Evolutionary conservation across 108 stramenopile species (phyloP).

Genomic region (Cyclotella cryptica): DNA sequence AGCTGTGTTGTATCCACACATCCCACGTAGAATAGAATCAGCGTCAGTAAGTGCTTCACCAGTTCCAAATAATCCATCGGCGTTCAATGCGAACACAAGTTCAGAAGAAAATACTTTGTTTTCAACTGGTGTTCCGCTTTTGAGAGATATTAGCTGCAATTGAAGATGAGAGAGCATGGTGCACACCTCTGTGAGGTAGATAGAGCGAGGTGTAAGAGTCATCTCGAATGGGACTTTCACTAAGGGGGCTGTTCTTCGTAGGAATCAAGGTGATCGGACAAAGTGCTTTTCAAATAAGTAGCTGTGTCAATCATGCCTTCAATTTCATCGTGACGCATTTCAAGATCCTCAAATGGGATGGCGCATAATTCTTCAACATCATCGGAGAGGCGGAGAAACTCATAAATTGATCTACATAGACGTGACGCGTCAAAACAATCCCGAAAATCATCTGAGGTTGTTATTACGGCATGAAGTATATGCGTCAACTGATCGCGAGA

Average conservation of each 20-base stretch:
- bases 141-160: constrained; percentile 35
- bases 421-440: constrained; percentile 32
- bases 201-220: constrained; percentile 13
- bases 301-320: constrained; percentile 31
- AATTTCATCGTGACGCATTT: constrained; percentile 29
- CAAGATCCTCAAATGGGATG: constrained; percentile 12
- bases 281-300: constrained; percentile 21
- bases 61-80: constrained; percentile 34
- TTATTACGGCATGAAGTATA: constrained; percentile 29
- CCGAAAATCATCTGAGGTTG: constrained; percentile 16
- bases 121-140: constrained; percentile 23
- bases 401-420: constrained; percentile 33
- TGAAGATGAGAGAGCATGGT: constrained; percentile 28
- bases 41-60: background rate
- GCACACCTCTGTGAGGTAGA: constrained; percentile 29
- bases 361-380: constrained; percentile 34
- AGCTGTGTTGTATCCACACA: constrained; percentile 28
- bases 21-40: constrained; percentile 36
- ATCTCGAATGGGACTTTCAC: constrained; percentile 24
- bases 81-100: constrained; percentile 20
- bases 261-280: constrained; percentile 7
- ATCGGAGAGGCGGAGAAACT: constrained; percentile 28
- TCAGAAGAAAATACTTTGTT: constrained; percentile 8
- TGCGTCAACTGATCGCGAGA: constrained; percentile 20
- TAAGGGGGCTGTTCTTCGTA: constrained; percentile 1